Base-by-base conservation (phyloP, 345 rosid genomes). In the Brassica cretica region DNA sequence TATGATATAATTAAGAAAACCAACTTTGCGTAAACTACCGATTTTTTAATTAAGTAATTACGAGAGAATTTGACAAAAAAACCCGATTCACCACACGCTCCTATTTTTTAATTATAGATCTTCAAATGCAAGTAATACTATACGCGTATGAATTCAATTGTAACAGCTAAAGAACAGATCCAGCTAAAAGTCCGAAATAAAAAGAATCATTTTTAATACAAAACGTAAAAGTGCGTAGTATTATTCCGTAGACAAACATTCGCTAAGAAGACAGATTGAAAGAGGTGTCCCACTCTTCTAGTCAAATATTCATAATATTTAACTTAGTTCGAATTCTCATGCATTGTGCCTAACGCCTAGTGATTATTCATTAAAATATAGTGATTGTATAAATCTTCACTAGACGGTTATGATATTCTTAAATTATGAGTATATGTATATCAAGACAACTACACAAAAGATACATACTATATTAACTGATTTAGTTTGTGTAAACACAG, bases 191-290 rank as follows among this genome's bases (percentile, higher is more conserved):
- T 63, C 30, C 6, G 66, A 15, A 11, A 25, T 11, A 25, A 27
- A 27, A 14, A 29, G 2, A 27, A 14, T 14, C 19, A 4, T 62
- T 62, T 27, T 62, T 18, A 7, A 56, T 56, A 55, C 24, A n/a
- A 63, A 32, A 33, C 68, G 68, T 64, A 33, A 37, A 35, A 65
- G 8, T 35, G 18, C 51, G 69, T 65, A 65, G 51, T 65, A 65
- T 65, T 63, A 65, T 35, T 65, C 29, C 8, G 25, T 37, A 8
- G 51, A 65, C 70, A 66, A 66, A 66, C 55, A 66, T 39, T 66
- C 30, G 16, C 30, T 29, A 62, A 14, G 19, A 62, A 30, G 5
- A 29, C 18, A 62, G 5, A 29, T 29, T 14, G 19, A 27, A 12
- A 29, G 37, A 29, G 11, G 19, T 29, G 39, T 14, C 39, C 39